Evolutionary conservation across 2,329 filamentous ascomycete genomes (phyloP).

Genomic region (Hymenoscyphus fructigenus): DNA sequence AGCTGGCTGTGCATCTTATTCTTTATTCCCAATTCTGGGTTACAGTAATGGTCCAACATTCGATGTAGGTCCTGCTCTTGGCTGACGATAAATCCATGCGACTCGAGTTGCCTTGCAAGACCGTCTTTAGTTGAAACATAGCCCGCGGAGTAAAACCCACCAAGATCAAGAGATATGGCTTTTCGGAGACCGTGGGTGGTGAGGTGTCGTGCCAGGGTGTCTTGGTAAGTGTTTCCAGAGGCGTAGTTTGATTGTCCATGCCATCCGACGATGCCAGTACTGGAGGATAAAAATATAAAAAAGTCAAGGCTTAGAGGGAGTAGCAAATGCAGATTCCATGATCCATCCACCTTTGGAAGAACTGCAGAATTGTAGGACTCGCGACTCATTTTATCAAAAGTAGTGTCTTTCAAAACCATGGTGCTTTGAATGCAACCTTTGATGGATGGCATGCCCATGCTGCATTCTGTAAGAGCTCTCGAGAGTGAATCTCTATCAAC

Average conservation of each 20-base stretch:
- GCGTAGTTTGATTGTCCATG: conserved; percentile 21
- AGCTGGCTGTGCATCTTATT: conserved; percentile 55
- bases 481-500: conserved; percentile 35
- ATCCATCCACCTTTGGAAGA: conserved; percentile 37
- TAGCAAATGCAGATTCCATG: conserved; percentile 27
- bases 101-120: not conserved
- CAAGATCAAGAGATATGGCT: conserved; percentile 21
- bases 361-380: conserved; percentile 38
- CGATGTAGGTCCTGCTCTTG: conserved; percentile 5
- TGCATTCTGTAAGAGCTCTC: conserved; percentile 1
- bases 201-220: conserved; percentile 21
- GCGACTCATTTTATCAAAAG: conserved; percentile 37
- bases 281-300: conserved; percentile 36
- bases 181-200: conserved; percentile 11
- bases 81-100: not conserved
- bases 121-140: conserved; percentile 25
- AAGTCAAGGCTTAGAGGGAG: conserved; percentile 20
- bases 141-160: conserved; percentile 11
- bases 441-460: conserved; percentile 30
- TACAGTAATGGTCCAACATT: conserved; percentile 28
- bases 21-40: conserved; percentile 50
- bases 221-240: conserved; percentile 35
- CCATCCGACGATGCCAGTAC: conserved; percentile 26
- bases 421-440: conserved; percentile 47
- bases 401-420: conserved; percentile 42